Evolutionary conservation across 805 yeast species (phyloP).

Genomic region (Candida parachauliodes): DNA sequence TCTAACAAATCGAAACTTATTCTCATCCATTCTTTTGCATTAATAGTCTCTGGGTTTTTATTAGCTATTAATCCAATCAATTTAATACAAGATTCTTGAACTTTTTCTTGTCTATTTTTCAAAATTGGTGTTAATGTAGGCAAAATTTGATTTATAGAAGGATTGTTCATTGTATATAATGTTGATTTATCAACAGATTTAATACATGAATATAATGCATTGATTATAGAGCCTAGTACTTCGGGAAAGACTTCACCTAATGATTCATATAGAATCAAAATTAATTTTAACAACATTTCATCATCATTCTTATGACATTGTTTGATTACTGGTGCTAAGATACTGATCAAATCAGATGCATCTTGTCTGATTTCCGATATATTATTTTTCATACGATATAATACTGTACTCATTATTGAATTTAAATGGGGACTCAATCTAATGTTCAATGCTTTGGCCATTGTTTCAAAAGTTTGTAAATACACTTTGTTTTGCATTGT

Average conservation of each 20-base stretch:
- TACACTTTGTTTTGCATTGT: constrained; percentile 51
- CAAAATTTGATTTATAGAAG: constrained; percentile 76
- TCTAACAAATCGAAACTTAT: constrained; percentile 88
- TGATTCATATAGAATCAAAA: constrained; percentile 79
- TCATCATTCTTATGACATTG: constrained; percentile 60
- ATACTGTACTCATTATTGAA: constrained; percentile 65
- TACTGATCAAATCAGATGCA: constrained; percentile 72
- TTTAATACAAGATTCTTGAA: constrained; percentile 77
- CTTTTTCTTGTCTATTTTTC: constrained; percentile 84
- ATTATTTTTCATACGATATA: constrained; percentile 71
- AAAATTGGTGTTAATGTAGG: constrained; percentile 91
- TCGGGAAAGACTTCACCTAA: constrained; percentile 95
- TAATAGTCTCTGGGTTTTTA: constrained; percentile 73
- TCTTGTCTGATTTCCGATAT: constrained; percentile 73
- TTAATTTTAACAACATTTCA: constrained; percentile 60
- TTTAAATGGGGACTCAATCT: constrained; percentile 70
- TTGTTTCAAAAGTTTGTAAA: constrained; percentile 60
- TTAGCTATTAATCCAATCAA: constrained; percentile 81
- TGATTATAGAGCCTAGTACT: constrained; percentile 79
- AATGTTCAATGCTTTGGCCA: constrained; percentile 56
- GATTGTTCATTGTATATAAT: constrained; percentile 51
- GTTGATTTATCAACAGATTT: constrained; percentile 53
- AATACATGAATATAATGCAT: constrained; percentile 65
- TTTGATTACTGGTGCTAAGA: constrained; percentile 63
- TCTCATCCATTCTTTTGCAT: constrained; percentile 97